These are phyloP conservation scores for Aspergillus sp. DNA, from an alignment of 2,329 filamentous ascomycete species.

Conservation along the genomic window DNA sequence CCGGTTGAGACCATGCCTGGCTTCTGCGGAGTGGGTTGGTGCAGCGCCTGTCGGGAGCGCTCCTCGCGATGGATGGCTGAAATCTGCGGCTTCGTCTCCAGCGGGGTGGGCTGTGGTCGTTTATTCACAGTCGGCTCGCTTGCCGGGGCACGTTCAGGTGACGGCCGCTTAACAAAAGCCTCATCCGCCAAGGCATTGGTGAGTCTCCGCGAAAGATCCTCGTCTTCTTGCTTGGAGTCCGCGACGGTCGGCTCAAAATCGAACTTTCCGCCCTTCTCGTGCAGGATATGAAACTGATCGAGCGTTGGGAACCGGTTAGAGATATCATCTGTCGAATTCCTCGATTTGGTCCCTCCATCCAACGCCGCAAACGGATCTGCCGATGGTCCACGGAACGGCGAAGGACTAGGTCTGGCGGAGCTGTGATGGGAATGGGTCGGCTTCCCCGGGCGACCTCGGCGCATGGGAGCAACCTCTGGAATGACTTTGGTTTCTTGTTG, in stretches of 20 bases:
- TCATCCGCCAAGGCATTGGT: constrained; percentile 74
- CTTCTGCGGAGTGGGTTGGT: constrained; percentile 39
- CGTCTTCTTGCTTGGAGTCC: constrained; percentile 35
- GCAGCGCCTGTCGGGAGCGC: constrained; percentile 21
- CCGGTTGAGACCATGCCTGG: constrained; percentile 58
- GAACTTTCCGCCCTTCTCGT: constrained; percentile 75
- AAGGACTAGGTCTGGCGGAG: constrained; percentile 52
- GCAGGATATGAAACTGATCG: constrained; percentile 83
- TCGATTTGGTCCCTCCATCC: constrained; percentile 54
- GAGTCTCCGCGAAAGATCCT: constrained; percentile 55
- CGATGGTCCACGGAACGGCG: constrained; percentile 58
- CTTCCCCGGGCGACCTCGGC: constrained; percentile 65
- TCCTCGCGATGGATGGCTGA: constrained; percentile 17
- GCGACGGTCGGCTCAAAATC: constrained; percentile 59
- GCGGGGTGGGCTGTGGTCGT: constrained; percentile 16
- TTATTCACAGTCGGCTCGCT: constrained; percentile 16
- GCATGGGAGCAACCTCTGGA: constrained; percentile 89
- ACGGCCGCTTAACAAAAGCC: constrained; percentile 54
- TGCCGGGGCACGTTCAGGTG: constrained; percentile 21
- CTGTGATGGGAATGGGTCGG: constrained; percentile 34
- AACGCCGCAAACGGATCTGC: constrained; percentile 86
- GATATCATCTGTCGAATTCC: constrained; percentile 61
- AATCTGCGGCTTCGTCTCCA: constrained; percentile 14
- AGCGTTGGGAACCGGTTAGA: constrained; percentile 79
- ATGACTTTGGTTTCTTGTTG: constrained; percentile 58